These are phyloP conservation scores for Amaranthus palmeri DNA, from an alignment of 148 eudicot species.

Conservation along the genomic window DNA sequence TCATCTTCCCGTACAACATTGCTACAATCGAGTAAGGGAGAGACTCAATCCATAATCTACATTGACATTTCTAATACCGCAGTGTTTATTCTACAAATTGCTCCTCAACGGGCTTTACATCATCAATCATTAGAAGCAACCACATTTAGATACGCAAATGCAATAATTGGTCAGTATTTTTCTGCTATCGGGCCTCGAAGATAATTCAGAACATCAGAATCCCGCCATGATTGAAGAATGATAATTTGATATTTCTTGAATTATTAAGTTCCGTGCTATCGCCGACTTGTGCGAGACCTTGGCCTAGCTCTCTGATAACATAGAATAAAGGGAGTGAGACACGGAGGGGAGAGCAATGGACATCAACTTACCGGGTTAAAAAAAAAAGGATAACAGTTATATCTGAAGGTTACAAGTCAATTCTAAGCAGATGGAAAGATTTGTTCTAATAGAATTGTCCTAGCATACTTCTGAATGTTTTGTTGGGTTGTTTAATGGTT, in stretches of 20 bases:
- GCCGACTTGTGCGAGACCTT: conserved; percentile 26
- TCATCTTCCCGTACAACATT: conserved; percentile 16
- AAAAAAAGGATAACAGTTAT: too few relatives aligned
- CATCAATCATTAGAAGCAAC: conserved; percentile 1
- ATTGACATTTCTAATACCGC: not conserved
- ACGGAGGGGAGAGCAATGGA: not conserved
- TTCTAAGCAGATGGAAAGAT: too few relatives aligned
- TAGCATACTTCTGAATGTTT: too few relatives aligned
- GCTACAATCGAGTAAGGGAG: not conserved
- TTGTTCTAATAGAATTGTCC: too few relatives aligned
- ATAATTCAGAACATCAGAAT: not conserved
- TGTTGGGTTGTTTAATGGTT: too few relatives aligned
- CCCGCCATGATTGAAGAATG: not conserved
- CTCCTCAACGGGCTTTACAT: not conserved
- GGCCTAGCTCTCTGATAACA: conserved; percentile 33
- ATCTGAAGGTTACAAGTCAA: too few relatives aligned
- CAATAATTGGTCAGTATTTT: not conserved
- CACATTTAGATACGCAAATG: conserved; percentile 4
- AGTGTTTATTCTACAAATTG: conserved; percentile 1
- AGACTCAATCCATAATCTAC: conserved; percentile 3
- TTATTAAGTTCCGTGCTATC: conserved; percentile 9
- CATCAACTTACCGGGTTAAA: not conserved
- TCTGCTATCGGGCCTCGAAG: conserved; percentile 6
- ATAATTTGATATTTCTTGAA: not conserved
- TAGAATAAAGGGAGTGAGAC: not conserved